phyloP scores from a whole-genome alignment of 2,329 filamentous ascomycete genomes.

The Pseudogymnoascus sp. region DNA sequence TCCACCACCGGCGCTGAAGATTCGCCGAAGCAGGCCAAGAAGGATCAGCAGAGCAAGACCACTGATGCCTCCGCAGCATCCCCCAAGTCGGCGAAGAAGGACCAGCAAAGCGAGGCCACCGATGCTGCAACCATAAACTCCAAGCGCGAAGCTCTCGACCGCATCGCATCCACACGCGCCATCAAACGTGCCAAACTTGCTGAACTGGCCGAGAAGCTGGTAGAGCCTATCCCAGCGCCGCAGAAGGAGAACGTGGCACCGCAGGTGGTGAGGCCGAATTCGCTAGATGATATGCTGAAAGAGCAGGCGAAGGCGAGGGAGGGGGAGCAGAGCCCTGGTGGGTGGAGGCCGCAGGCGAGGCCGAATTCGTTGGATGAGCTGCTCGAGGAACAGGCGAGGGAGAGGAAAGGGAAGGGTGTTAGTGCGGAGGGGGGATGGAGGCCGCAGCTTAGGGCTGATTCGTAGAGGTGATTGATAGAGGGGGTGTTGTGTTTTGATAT shows the following conservation, averaged over 20 bases:
- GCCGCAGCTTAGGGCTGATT: background rate
- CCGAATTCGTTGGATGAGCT: background rate
- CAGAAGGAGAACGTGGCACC: background rate
- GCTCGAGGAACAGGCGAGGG: background rate
- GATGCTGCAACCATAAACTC: background rate
- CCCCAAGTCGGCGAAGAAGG: background rate
- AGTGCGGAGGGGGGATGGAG: background rate
- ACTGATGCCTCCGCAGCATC: background rate
- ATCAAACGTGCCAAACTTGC: background rate
- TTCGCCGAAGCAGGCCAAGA: background rate
- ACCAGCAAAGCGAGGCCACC: background rate
- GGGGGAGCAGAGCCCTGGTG: background rate
- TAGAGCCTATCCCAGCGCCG: background rate
- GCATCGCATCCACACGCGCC: background rate
- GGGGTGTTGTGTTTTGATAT: background rate
- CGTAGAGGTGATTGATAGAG: background rate
- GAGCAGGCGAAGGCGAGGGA: slow-evolving; percentile 4
- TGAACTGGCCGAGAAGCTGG: background rate
- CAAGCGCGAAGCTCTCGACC: background rate
- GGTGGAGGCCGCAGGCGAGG: background rate
- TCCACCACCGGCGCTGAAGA: background rate
- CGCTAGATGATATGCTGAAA: background rate
- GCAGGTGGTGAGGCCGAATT: background rate
- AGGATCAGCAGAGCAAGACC: background rate
- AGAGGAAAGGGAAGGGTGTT: background rate